Evolutionary conservation across 2,329 filamentous ascomycete species (phyloP), one percentile per base, ranked within the genome.

Genomic region (Sarocladiaceae sp.): DNA sequence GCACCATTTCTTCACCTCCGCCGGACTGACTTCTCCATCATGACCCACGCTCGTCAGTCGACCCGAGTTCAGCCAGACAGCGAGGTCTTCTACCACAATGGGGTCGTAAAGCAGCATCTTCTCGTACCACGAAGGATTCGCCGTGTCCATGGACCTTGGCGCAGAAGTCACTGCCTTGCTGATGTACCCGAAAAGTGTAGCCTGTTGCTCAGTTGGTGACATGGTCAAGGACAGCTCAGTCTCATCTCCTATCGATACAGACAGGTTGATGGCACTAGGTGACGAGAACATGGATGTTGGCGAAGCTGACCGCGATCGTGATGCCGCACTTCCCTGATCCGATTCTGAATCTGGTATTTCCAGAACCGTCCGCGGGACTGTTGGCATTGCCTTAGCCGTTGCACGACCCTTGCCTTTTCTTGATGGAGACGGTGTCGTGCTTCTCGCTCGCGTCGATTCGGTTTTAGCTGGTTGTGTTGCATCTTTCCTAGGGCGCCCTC

Each of bases 91-190:
- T 0, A 96, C 64, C 1, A 93, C 74, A 33, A 98, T 84, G 0
- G 91, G 88, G 55, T 97, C 90, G 59, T 94, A 97, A 59, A 97
- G 78, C 5, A 97, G 70, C 37, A 98, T 96, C 65, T 89, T 94
- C 63, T 97, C 88, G 54, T 94, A 74, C 87, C 90, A 97, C 2
- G 79, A 88, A 12, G 79, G 80, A 2, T 72, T 59, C 6, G 51
- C 50, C 1, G 72, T 64, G 50, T 82, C 68, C 3, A 54, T 67
- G 0, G 74, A 70, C 11, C 68, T 68, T 3, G 78, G 70, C 3
- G 71, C 68, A 1, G 66, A 65, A 7, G 56, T 73, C 9, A 84
- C 65, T 1, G 78, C 79, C 31, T 66, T 64, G 1, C 74, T 76
- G 43, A 84, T 80, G 50, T 69, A 61, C 20, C 55, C 54, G 49